A percentile compares a stretch with the other conserved stretches of the same genome.
Conservation (phyloP, 768 basidiomycete species). For the Tylopilus felleus region DNA sequence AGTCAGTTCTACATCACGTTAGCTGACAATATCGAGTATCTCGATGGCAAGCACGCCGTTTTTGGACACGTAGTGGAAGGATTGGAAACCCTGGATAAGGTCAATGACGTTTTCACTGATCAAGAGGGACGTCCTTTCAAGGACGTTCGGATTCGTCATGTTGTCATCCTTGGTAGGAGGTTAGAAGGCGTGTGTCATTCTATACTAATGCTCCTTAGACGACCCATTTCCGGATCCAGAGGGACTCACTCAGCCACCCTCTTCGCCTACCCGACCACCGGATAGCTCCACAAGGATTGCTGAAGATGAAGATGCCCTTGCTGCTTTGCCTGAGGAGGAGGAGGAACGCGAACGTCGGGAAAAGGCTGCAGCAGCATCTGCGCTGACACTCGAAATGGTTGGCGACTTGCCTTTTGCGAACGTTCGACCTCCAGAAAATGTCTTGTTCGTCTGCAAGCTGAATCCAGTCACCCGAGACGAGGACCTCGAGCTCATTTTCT, state of each 20-base stretch:
- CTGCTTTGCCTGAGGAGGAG: constrained; percentile 81
- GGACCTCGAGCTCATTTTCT: constrained; percentile 96
- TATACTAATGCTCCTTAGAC: constrained; percentile 47
- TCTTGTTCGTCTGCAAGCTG: constrained; percentile 97
- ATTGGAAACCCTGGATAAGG: constrained; percentile 82
- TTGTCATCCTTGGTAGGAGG: constrained; percentile 81
- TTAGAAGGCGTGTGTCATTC: background rate
- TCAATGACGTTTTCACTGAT: constrained; percentile 91
- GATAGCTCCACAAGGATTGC: constrained; percentile 88
- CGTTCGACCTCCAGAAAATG: constrained; percentile 96
- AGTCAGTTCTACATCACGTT: constrained; percentile 98
- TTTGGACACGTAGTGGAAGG: constrained; percentile 98
- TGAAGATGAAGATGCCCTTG: constrained; percentile 90
- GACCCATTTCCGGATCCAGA: constrained; percentile 92
- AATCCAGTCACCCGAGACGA: constrained; percentile 95
- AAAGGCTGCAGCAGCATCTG: constrained; percentile 88
- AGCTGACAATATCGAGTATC: constrained; percentile 85
- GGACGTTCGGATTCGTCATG: constrained; percentile 91
- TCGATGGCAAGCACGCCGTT: constrained; percentile 91
- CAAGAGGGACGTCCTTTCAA: constrained; percentile 88
- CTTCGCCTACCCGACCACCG: constrained; percentile 75
- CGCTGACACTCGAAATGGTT: constrained; percentile 98
- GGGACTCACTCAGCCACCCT: constrained; percentile 67
- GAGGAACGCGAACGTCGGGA: constrained; percentile 77
- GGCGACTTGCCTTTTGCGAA: constrained; percentile 98